Conservation (phyloP, 129 eudicot genomes). For the Arctium minus region DNA sequence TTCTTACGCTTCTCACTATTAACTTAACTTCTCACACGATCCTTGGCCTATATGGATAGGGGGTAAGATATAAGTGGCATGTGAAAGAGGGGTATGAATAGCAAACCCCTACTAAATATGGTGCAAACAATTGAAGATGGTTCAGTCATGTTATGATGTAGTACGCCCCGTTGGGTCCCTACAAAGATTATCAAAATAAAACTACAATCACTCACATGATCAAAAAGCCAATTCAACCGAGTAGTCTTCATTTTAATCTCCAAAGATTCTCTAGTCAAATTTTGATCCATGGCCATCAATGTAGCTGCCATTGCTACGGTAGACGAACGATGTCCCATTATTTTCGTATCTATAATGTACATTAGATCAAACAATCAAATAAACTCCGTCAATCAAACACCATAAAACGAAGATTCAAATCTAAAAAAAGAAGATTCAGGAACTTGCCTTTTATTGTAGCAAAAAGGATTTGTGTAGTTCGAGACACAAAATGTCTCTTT, state of each 20-base stretch:
- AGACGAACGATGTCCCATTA: slow-evolving; percentile 39
- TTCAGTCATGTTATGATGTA: neutral
- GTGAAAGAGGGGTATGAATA: too few relatives aligned
- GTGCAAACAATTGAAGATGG: neutral
- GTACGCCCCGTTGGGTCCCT: neutral
- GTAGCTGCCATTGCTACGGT: slow-evolving; percentile 61
- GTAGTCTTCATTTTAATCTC: slow-evolving; percentile 33
- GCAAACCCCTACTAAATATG: neutral
- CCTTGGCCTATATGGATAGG: too few relatives aligned
- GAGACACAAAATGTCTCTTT: slow-evolving; percentile 8
- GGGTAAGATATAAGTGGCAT: too few relatives aligned
- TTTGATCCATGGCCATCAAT: slow-evolving; percentile 47
- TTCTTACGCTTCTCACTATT: too few relatives aligned
- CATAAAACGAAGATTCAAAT: neutral
- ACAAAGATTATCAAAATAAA: neutral
- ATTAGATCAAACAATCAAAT: neutral
- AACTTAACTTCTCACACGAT: too few relatives aligned
- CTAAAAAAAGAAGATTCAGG: neutral
- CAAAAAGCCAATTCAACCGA: slow-evolving; percentile 23
- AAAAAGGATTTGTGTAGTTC: slow-evolving; percentile 29
- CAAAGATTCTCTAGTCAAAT: slow-evolving; percentile 43
- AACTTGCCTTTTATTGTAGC: slow-evolving; percentile 43
- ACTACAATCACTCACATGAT: slow-evolving; percentile 43
- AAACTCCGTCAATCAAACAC: neutral
- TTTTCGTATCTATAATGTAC: slow-evolving; percentile 36